Percentiles rank a stretch among this genome's conserved stretches.
Conservation (phyloP, 2,329 filamentous ascomycete species). For the Fusarium zealandicum region DNA sequence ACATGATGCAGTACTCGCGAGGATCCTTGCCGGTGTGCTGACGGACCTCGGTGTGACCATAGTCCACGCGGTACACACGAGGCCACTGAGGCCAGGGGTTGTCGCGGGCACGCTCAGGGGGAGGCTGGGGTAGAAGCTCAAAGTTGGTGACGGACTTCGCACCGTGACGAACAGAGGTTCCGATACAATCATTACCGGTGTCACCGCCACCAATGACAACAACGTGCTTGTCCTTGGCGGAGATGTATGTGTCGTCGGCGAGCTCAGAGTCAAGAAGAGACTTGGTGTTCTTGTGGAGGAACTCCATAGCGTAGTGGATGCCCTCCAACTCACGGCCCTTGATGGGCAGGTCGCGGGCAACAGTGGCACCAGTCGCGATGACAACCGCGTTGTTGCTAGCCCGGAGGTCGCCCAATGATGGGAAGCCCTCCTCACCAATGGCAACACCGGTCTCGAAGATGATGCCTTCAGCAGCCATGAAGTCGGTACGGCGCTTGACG, state of each 20-base stretch:
- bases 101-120: conserved; percentile 86
- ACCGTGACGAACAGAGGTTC: conserved; percentile 92
- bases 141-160: conserved; percentile 98
- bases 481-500: conserved; percentile 92
- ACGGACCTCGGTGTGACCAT: conserved; percentile 94
- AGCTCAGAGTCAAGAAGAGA: conserved; percentile 92
- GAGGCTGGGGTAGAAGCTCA: conserved; percentile 91
- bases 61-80: conserved; percentile 97
- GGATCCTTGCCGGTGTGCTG: conserved; percentile 96
- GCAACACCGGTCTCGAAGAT: conserved; percentile 79
- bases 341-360: conserved; percentile 91
- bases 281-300: conserved; percentile 97
- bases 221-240: conserved; percentile 93
- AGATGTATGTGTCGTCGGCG: conserved; percentile 84
- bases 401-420: conserved; percentile 74
- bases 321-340: conserved; percentile 87
- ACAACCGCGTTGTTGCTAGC: conserved; percentile 82
- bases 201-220: conserved; percentile 97
- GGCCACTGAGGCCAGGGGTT: conserved; percentile 99
- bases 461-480: conserved; percentile 90
- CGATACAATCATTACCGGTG: conserved; percentile 97
- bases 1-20: conserved; percentile 98
- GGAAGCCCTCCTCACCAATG: conserved; percentile 74
- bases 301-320: conserved; percentile 97
- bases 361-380: conserved; percentile 90